phyloP scores from a whole-genome alignment of 257 asterid genomes.

The Datura wrightii region DNA sequence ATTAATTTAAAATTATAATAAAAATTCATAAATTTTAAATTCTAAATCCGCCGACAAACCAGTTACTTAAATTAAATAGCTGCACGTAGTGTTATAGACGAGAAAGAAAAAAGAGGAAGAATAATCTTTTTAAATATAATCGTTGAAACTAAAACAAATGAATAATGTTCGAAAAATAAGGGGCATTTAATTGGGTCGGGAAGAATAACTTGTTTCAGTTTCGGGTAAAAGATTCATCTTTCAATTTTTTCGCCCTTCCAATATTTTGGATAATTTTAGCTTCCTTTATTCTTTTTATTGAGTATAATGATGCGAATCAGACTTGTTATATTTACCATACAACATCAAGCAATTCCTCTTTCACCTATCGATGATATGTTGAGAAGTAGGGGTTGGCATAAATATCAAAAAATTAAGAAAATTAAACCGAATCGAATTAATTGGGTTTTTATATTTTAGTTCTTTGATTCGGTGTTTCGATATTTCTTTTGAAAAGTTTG shows the following conservation, averaged over 20 bases:
- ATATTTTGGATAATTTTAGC: no score
- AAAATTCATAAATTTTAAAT: neutral
- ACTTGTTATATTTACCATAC: neutral
- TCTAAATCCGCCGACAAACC: fast-evolving
- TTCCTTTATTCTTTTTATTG: neutral
- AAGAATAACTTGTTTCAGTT: no score
- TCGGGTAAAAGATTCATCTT: no score
- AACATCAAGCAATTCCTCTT: neutral
- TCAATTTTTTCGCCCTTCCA: no score
- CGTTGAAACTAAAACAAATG: neutral
- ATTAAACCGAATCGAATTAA: no score
- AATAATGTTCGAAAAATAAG: neutral
- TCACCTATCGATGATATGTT: neutral
- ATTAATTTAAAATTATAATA: neutral
- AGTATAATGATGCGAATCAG: neutral
- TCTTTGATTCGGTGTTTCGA: no score
- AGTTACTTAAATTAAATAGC: neutral
- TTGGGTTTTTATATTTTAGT: no score
- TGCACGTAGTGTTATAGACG: neutral
- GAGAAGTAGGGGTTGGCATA: neutral
- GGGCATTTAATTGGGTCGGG: neutral
- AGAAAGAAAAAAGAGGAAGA: neutral
- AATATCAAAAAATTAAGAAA: no score
- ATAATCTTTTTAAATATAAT: neutral
- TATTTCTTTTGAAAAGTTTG: no score